Percentiles rank a stretch among this genome's conserved stretches.
These are phyloP conservation scores for Fraxinus angustifolia DNA, from an alignment of 305 asterid genomes.

Conservation along the genomic window DNA sequence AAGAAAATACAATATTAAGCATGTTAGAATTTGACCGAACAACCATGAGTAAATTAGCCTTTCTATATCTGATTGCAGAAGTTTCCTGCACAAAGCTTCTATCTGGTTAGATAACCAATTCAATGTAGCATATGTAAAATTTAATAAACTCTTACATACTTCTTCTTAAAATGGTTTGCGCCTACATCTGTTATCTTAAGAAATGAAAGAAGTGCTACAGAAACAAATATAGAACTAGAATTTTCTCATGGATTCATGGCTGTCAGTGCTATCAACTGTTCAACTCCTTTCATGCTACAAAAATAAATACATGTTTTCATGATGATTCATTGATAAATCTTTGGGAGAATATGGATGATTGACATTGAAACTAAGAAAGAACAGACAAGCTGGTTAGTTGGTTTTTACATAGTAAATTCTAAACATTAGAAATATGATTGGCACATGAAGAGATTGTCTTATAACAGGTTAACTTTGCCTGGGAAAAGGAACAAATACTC, in stretches of 20 bases:
- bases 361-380: background rate
- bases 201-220: background rate
- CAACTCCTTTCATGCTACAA: background rate
- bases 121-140: background rate
- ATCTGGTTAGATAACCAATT: background rate
- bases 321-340: background rate
- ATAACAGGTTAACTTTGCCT: background rate
- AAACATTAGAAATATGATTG: background rate
- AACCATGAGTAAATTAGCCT: background rate
- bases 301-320: background rate
- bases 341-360: background rate
- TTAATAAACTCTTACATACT: background rate
- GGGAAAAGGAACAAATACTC: background rate
- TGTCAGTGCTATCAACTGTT: background rate
- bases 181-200: background rate
- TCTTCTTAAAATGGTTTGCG: background rate
- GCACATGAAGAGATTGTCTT: background rate
- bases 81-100: background rate
- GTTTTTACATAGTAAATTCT: slow-evolving; percentile 6
- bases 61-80: background rate
- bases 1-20: background rate
- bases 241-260: background rate
- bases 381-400: background rate
- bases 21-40: background rate
- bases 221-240: background rate